These are phyloP conservation scores for Colletotrichum orchidophilum DNA, from an alignment of 2,329 filamentous ascomycete species.

Conservation along the genomic window DNA sequence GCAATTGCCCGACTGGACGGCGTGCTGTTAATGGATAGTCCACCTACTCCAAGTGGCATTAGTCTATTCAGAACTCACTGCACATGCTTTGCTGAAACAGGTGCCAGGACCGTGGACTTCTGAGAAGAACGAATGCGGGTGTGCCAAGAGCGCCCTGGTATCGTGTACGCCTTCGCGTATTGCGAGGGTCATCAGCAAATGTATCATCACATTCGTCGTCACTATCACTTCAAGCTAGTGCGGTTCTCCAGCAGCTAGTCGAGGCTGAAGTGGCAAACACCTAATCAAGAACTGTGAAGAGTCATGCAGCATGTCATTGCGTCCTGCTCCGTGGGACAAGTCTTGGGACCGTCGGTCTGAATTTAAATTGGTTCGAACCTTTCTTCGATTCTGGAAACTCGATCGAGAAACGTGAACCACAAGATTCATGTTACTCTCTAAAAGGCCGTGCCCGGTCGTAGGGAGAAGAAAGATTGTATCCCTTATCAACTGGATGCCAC, in stretches of 20 bases:
- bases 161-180: neutral
- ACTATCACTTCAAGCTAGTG: slow-evolving; percentile 19
- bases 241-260: neutral
- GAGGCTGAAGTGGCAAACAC: slow-evolving; percentile 7
- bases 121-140: slow-evolving; percentile 19
- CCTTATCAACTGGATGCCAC: neutral
- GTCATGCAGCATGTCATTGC: neutral
- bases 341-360: slow-evolving; percentile 2
- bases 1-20: neutral
- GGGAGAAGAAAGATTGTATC: neutral
- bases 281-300: neutral
- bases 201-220: slow-evolving; percentile 3
- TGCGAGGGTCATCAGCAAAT: neutral
- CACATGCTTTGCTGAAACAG: too few species aligned
- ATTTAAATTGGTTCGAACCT: neutral
- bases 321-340: neutral
- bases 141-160: slow-evolving; percentile 2
- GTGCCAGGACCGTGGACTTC: neutral
- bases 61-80: neutral
- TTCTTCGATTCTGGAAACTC: neutral
- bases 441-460: neutral
- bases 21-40: too few species aligned
- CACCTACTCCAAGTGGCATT: neutral
- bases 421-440: neutral
- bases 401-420: neutral